Evolutionary conservation across 345 rosid genomes (phyloP).

Genomic region (Rhodamnia rubescens): DNA sequence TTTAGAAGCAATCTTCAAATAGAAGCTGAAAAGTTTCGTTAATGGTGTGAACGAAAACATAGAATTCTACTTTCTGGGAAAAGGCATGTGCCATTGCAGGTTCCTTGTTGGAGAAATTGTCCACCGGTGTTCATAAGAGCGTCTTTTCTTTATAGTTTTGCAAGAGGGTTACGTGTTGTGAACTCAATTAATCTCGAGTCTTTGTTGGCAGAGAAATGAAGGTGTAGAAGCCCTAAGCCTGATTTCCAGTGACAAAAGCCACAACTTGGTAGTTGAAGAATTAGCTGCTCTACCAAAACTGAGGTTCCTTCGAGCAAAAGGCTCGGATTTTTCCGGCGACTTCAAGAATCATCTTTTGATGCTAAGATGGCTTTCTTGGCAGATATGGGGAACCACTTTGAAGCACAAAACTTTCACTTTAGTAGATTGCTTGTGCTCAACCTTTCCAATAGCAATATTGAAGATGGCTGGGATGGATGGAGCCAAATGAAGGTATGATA

Average conservation of each 20-base stretch:
- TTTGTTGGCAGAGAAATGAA: neutral
- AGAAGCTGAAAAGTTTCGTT: neutral
- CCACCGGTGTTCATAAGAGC: neutral
- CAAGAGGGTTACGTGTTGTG: neutral
- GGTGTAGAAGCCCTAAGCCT: neutral
- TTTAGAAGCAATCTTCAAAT: neutral
- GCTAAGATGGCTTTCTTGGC: neutral
- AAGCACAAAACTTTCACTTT: neutral
- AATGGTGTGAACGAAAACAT: neutral
- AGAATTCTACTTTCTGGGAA: no score
- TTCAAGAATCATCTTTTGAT: neutral
- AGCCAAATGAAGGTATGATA: neutral
- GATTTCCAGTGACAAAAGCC: no score
- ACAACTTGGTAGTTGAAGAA: no score
- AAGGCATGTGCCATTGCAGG: no score
- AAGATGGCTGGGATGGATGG: neutral
- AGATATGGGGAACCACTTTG: no score
- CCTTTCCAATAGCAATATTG: neutral
- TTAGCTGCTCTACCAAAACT: neutral
- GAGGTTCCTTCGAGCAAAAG: neutral
- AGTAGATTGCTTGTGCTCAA: neutral
- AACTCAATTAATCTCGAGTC: neutral
- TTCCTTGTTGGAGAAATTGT: neutral
- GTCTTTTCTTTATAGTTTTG: neutral
- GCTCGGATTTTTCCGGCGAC: neutral